Evolutionary conservation across 208 protist species (phyloP).

Genomic region (Perkinsela sp.): DNA sequence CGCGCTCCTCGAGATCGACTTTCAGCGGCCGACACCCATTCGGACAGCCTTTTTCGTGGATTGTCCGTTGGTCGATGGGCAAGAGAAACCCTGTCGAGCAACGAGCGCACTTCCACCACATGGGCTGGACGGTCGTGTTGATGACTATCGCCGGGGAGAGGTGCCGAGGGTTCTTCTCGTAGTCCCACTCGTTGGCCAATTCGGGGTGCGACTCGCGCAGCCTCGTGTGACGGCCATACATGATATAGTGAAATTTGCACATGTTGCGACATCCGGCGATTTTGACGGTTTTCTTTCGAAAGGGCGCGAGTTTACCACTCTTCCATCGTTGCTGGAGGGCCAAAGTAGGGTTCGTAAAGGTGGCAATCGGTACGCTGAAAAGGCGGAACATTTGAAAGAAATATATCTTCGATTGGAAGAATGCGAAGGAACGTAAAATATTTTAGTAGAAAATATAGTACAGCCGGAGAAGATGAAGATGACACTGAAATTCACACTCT

Average conservation of each 20-base stretch:
- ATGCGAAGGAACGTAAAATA: too few relatives aligned
- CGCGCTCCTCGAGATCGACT: background rate
- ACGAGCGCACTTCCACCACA: conserved; percentile 30
- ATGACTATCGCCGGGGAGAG: conserved; percentile 50
- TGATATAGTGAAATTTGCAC: conserved; percentile 44
- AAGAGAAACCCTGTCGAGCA: conserved; percentile 25
- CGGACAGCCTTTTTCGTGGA: conserved; percentile 37
- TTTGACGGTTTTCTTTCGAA: conserved; percentile 6
- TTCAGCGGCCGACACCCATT: background rate
- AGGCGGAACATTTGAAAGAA: too few relatives aligned
- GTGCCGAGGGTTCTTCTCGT: conserved; percentile 36
- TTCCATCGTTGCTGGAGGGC: background rate
- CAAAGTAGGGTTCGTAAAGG: too few relatives aligned
- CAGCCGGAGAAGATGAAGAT: too few relatives aligned
- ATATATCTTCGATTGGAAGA: too few relatives aligned
- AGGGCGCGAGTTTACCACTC: background rate
- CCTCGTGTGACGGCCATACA: conserved; percentile 42
- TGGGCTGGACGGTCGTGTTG: conserved; percentile 27
- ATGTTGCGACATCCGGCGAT: conserved; percentile 48
- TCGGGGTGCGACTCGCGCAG: conserved; percentile 42
- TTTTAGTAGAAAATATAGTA: too few relatives aligned
- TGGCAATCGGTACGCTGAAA: too few relatives aligned
- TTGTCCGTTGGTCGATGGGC: conserved; percentile 59
- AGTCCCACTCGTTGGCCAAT: conserved; percentile 54
- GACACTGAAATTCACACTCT: too few relatives aligned